Conservation (phyloP, 768 basidiomycete genomes). For the Boletus rubescentipes region DNA sequence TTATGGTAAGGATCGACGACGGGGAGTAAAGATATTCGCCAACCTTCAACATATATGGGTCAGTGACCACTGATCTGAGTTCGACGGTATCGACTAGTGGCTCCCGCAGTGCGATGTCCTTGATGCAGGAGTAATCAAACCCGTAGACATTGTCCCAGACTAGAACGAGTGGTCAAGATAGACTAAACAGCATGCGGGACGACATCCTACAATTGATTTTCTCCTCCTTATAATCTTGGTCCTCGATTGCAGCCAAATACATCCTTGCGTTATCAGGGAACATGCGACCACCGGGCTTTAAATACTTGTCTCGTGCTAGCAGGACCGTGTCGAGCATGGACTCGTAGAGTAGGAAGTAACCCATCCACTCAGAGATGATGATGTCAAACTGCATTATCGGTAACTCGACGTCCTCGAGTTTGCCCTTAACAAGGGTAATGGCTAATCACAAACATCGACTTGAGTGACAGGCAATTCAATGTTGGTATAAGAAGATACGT, state of each 20-base stretch:
- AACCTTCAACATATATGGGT: slow-evolving; percentile 89
- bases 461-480: slow-evolving; percentile 1
- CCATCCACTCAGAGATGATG: slow-evolving; percentile 99
- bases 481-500: slow-evolving; percentile 33
- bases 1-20: slow-evolving; percentile 3
- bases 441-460: slow-evolving; percentile 41
- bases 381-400: slow-evolving; percentile 94
- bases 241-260: slow-evolving; percentile 96
- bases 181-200: background rate
- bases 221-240: slow-evolving; percentile 99
- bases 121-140: slow-evolving; percentile 99
- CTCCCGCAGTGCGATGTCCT: slow-evolving; percentile 94
- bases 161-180: slow-evolving; percentile 32
- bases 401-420: slow-evolving; percentile 89
- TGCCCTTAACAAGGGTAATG: slow-evolving; percentile 96
- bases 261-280: slow-evolving; percentile 95
- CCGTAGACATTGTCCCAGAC: slow-evolving; percentile 99
- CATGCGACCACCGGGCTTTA: slow-evolving; percentile 86
- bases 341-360: slow-evolving; percentile 98
- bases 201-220: slow-evolving; percentile 88
- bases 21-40: slow-evolving; percentile 9
- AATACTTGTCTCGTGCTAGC: slow-evolving; percentile 93
- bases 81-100: slow-evolving; percentile 99
- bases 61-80: slow-evolving; percentile 89
- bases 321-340: slow-evolving; percentile 99